Evolutionary conservation across 1,284 basidiomycete genomes (phyloP).

Genomic region (Malassezia caprae): DNA sequence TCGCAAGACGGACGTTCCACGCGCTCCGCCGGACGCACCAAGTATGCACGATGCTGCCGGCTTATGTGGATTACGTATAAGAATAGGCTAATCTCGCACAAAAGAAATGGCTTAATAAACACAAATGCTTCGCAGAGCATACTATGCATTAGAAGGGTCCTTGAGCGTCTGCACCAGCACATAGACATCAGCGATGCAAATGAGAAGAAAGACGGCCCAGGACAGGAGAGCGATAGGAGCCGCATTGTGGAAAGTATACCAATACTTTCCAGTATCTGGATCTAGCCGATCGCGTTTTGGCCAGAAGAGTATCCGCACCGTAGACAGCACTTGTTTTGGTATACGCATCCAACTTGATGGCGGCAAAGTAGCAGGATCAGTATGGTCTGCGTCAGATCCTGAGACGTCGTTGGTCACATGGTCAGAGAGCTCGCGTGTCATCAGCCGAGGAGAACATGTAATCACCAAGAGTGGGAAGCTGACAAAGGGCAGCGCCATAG

Average conservation of each 20-base stretch:
- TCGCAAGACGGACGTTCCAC: background rate
- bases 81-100: background rate
- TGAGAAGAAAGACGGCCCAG: constrained; percentile 11
- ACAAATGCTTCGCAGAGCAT: background rate
- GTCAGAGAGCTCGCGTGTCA: constrained; percentile 12
- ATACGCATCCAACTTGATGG: background rate
- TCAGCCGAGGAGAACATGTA: constrained; percentile 20
- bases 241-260: constrained; percentile 5
- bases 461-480: constrained; percentile 35
- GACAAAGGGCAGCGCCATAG: constrained; percentile 68
- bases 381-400: too few species aligned
- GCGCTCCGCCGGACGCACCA: background rate
- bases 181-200: constrained; percentile 16
- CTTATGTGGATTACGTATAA: background rate
- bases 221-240: background rate
- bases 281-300: background rate
- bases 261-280: background rate
- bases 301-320: background rate
- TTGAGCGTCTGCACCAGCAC: constrained; percentile 3
- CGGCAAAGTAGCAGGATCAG: background rate
- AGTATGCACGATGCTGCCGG: background rate
- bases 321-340: background rate
- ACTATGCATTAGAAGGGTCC: constrained; percentile 14
- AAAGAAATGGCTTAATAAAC: background rate
- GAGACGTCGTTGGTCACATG: background rate